Percentiles rank a stretch among this genome's conserved stretches.
These are phyloP conservation scores for Puccinia coronata DNA, from an alignment of 1,284 basidiomycete genomes.

Conservation along the genomic window DNA sequence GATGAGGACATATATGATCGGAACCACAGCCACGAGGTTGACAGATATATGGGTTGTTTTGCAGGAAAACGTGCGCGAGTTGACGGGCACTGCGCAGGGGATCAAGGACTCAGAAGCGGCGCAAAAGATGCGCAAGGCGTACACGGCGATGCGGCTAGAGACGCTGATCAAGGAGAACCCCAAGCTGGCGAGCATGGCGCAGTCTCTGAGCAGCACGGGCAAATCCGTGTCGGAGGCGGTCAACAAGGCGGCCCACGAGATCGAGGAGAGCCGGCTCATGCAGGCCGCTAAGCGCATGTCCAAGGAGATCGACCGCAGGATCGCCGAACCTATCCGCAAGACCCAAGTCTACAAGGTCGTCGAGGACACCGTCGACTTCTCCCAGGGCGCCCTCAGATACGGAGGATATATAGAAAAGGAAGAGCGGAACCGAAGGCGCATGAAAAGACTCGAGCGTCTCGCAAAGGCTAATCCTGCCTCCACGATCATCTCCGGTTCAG, in stretches of 20 bases:
- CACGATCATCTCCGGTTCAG: background rate
- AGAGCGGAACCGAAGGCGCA: conserved; percentile 72
- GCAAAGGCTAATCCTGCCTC: conserved; percentile 64
- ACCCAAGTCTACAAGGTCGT: conserved; percentile 92
- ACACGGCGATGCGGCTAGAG: conserved; percentile 66
- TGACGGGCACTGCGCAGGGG: conserved; percentile 48
- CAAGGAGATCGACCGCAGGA: conserved; percentile 51
- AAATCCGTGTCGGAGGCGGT: conserved; percentile 93
- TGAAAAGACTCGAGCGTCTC: conserved; percentile 75
- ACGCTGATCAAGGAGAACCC: conserved; percentile 98
- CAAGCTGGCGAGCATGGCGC: conserved; percentile 80
- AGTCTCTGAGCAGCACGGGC: conserved; percentile 83
- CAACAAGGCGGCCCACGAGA: conserved; percentile 78
- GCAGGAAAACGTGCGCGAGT: conserved; percentile 48
- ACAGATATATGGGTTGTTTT: background rate
- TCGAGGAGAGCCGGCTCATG: conserved; percentile 92
- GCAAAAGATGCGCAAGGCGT: conserved; percentile 43
- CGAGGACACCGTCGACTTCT: conserved; percentile 87
- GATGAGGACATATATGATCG: too few relatives aligned
- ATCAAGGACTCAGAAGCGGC: conserved; percentile 49
- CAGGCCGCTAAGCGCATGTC: conserved; percentile 66
- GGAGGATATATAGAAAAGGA: conserved; percentile 93
- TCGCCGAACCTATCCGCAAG: conserved; percentile 86
- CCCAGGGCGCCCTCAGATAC: conserved; percentile 78
- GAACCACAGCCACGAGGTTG: too few relatives aligned